These are phyloP conservation scores for Metschnikowia similis DNA, from an alignment of 805 yeast species.

Conservation along the genomic window DNA sequence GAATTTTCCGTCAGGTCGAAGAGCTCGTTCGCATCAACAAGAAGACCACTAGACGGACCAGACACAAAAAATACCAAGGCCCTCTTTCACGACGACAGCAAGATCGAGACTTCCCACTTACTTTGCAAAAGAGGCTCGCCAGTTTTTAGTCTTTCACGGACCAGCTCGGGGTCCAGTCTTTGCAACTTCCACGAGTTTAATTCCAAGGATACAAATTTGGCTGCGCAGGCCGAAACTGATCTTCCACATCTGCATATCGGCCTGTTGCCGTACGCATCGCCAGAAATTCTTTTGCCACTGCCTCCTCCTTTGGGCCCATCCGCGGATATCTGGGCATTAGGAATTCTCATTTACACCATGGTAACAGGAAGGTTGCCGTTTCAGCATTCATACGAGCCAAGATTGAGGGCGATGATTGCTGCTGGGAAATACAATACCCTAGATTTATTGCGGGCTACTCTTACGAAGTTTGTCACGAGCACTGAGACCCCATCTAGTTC, in stretches of 20 bases:
- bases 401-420: conserved; percentile 66
- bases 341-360: conserved; percentile 72
- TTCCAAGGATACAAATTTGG: conserved; percentile 10
- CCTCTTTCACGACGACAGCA: conserved; percentile 28
- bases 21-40: conserved; percentile 28
- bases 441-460: conserved; percentile 41
- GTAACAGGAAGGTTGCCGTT: conserved; percentile 74
- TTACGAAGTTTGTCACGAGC: conserved; percentile 25
- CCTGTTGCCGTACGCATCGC: conserved; percentile 88
- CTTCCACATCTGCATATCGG: conserved; percentile 74
- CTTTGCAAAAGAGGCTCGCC: conserved; percentile 30
- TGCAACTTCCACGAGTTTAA: conserved; percentile 15
- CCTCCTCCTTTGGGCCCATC: conserved; percentile 61
- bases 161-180: conserved; percentile 8
- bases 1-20: conserved; percentile 23
- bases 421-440: conserved; percentile 58
- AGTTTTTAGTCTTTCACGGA: conserved; percentile 6
- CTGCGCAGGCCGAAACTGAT: conserved; percentile 30
- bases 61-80: conserved; percentile 22
- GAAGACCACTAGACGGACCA: conserved; percentile 35
- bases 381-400: conserved; percentile 77
- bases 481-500: conserved; percentile 14
- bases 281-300: conserved; percentile 66
- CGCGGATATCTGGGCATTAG: conserved; percentile 90
- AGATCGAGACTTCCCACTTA: conserved; percentile 28